Conservation (phyloP, 257 asterid species). For the Rubia yunnanensis region DNA sequence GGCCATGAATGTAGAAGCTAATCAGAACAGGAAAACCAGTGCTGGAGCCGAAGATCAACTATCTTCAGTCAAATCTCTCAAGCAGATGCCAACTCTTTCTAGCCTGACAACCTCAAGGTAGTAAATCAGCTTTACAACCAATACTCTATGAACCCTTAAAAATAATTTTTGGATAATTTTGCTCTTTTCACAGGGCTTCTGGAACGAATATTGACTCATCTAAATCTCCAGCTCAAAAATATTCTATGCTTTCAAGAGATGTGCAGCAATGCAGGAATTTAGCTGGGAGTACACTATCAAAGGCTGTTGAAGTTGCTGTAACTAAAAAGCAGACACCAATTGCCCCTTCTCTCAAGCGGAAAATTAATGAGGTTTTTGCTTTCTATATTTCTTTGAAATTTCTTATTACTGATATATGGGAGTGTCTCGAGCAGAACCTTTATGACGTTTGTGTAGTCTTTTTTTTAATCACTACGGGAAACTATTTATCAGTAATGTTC, state of each 20-base stretch:
- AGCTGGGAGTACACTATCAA: conserved; percentile 23
- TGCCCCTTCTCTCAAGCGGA: conserved; percentile 49
- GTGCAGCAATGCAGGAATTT: conserved; percentile 24
- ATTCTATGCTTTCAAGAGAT: conserved; percentile 25
- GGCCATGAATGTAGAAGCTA: conserved; percentile 18
- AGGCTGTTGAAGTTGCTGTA: conserved; percentile 18
- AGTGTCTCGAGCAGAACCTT: background rate
- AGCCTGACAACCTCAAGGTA: conserved; percentile 46
- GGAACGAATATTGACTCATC: conserved; percentile 36
- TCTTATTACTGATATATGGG: background rate
- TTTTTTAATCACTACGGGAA: background rate
- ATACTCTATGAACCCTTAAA: background rate
- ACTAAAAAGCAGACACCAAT: conserved; percentile 29
- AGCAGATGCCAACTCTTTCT: conserved; percentile 27
- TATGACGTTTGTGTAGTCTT: background rate
- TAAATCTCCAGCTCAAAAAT: conserved; percentile 29
- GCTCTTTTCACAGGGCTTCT: conserved; percentile 23
- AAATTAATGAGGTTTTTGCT: conserved; percentile 43
- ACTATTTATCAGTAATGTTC: background rate
- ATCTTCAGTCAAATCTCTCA: conserved; percentile 29
- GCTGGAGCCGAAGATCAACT: conserved; percentile 21
- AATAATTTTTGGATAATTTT: conserved; percentile 12
- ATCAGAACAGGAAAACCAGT: conserved; percentile 21
- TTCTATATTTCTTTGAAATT: background rate
- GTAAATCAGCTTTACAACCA: conserved; percentile 3